Conservation (phyloP, 176 grass and related monocot genomes). For the Raddia distichophylla region DNA sequence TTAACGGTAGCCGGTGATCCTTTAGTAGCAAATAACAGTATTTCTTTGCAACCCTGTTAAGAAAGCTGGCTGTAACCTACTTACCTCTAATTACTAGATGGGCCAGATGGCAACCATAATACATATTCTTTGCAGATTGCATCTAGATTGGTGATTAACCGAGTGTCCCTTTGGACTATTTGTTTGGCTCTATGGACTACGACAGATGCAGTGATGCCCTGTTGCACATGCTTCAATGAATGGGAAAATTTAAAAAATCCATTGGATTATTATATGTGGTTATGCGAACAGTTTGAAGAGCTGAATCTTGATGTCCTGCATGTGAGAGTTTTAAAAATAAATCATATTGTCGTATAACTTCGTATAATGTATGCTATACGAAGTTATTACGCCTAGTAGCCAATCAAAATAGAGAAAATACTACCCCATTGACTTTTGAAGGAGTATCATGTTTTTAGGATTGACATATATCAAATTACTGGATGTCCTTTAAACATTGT, state of each 20-base stretch:
- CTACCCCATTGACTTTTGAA: slow-evolving; percentile 17
- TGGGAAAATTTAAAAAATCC: slow-evolving; percentile 27
- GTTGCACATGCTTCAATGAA: slow-evolving; percentile 43
- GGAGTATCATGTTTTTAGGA: slow-evolving; percentile 13
- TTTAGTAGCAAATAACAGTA: slow-evolving; percentile 23
- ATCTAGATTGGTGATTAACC: slow-evolving; percentile 27
- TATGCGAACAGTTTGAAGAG: slow-evolving; percentile 27
- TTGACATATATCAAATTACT: slow-evolving; percentile 29
- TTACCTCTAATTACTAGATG: not conserved
- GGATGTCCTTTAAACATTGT: slow-evolving; percentile 39
- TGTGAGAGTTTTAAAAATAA: slow-evolving; percentile 4
- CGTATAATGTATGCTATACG: no score
- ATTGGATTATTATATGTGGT: slow-evolving; percentile 31
- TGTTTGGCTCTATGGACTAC: slow-evolving; percentile 39
- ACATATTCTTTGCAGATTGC: slow-evolving; percentile 27
- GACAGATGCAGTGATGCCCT: not conserved
- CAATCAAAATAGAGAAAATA: slow-evolving; percentile 16
- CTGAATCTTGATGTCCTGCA: slow-evolving; percentile 36
- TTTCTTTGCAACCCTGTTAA: slow-evolving; percentile 6
- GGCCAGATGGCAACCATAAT: not conserved
- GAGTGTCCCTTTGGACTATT: not conserved
- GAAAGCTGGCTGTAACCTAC: not conserved
- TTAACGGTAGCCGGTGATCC: not conserved
- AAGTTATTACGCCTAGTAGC: not conserved
- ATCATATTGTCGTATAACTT: no score